Evolutionary conservation across 441 rosid genomes (phyloP).

Genomic region (Lagerstroemia fauriei): DNA sequence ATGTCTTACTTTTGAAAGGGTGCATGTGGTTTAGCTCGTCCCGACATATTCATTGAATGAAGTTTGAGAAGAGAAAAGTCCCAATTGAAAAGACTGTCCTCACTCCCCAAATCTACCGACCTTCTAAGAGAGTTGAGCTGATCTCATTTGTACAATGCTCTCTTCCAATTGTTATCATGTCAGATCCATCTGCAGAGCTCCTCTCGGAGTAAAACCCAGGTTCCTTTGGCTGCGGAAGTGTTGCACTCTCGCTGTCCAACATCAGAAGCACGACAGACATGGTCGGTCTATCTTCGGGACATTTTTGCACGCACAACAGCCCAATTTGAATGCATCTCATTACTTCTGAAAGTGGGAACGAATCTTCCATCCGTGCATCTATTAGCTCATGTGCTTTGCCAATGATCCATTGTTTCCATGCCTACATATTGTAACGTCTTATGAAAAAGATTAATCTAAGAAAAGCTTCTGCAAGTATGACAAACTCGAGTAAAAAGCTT

Average conservation of each 20-base stretch:
- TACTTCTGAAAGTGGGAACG: background rate
- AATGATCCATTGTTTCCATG: conserved; percentile 5
- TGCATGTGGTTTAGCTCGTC: too few species aligned
- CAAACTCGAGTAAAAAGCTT: background rate
- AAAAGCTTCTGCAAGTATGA: background rate
- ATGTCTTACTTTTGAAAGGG: too few species aligned
- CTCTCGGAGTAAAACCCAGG: conserved; percentile 33
- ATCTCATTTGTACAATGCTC: background rate
- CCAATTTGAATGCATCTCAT: conserved; percentile 16
- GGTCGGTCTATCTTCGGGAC: background rate
- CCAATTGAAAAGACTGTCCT: too few species aligned
- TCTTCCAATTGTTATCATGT: background rate
- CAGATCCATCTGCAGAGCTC: background rate
- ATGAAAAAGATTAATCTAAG: background rate
- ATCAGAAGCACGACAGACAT: background rate
- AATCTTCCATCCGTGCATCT: conserved; percentile 6
- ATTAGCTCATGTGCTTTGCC: background rate
- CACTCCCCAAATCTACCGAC: too few species aligned
- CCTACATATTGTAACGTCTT: background rate
- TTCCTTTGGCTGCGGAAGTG: conserved; percentile 20
- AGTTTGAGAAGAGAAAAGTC: too few species aligned
- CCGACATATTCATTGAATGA: too few species aligned
- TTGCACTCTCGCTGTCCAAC: background rate
- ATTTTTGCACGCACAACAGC: conserved; percentile 5
- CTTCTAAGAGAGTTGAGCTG: background rate